Conservation (phyloP, 2,329 filamentous ascomycete genomes). For the Penicillium occitanis region DNA sequence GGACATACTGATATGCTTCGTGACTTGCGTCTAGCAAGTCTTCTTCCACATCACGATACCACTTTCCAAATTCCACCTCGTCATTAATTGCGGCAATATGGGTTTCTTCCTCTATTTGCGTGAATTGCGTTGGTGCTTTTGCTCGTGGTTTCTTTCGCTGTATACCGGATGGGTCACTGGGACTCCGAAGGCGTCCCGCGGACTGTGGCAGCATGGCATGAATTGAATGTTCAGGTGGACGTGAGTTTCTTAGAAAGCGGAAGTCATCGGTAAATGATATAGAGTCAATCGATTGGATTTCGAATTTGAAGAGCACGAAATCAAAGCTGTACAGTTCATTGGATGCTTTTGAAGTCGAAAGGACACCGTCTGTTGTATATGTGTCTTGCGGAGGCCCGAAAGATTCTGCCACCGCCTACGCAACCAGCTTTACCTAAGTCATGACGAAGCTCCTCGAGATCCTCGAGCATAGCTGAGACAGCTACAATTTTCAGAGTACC, state of each 20-base stretch:
- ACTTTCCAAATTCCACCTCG: conserved; percentile 59
- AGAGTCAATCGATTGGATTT: not conserved
- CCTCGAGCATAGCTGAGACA: not conserved
- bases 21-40: conserved; percentile 78
- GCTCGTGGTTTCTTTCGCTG: conserved; percentile 26
- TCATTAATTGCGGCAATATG: conserved; percentile 50
- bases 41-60: conserved; percentile 61
- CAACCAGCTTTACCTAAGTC: conserved; percentile 26
- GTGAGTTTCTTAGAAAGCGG: not conserved
- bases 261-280: not conserved
- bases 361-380: conserved; percentile 22
- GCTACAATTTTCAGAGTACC: not conserved
- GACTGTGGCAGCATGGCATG: conserved; percentile 32
- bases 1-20: conserved; percentile 73
- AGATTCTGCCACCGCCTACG: conserved; percentile 36
- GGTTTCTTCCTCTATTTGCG: conserved; percentile 21
- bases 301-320: not conserved
- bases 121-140: conserved; percentile 16
- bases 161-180: conserved; percentile 32
- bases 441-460: not conserved
- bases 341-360: not conserved
- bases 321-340: not conserved
- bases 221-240: not conserved
- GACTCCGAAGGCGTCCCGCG: conserved; percentile 36
- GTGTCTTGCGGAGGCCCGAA: conserved; percentile 27